phyloP scores from a whole-genome alignment of 495 filamentous ascomycete genomes.

The Neurospora tetrasperma region DNA sequence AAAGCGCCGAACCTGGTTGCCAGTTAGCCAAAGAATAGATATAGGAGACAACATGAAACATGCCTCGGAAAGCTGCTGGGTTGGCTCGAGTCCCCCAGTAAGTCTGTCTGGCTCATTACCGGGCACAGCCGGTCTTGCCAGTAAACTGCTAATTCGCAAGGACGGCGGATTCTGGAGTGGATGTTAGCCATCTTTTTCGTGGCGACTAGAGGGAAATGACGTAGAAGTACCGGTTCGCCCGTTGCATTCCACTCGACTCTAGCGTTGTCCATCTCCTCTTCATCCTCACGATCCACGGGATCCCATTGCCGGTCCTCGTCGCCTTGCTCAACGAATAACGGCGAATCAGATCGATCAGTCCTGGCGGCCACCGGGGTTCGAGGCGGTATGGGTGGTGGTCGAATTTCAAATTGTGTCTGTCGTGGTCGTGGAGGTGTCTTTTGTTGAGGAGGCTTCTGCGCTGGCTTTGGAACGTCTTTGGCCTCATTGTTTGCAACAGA shows the following conservation, averaged over 20 bases:
- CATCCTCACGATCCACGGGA: constrained; percentile 58
- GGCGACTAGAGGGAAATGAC: neutral
- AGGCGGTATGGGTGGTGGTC: constrained; percentile 26
- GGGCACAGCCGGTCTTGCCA: constrained; percentile 23
- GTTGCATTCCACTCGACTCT: constrained; percentile 73
- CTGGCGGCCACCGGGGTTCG: constrained; percentile 50
- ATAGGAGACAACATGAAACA: neutral
- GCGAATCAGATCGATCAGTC: constrained; percentile 57
- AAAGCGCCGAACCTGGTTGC: constrained; percentile 35
- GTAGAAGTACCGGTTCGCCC: constrained; percentile 35
- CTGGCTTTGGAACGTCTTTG: neutral
- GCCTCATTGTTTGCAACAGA: constrained; percentile 16
- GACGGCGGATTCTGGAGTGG: constrained; percentile 23
- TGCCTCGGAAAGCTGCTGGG: constrained; percentile 55
- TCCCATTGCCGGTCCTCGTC: constrained; percentile 77
- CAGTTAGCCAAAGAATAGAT: constrained; percentile 9
- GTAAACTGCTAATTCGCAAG: constrained; percentile 27
- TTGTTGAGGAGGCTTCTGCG: constrained; percentile 7
- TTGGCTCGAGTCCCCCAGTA: constrained; percentile 46
- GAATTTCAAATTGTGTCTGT: constrained; percentile 24
- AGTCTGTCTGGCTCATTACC: constrained; percentile 13
- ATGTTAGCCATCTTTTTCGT: constrained; percentile 15
- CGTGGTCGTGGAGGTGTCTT: constrained; percentile 12
- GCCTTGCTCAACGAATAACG: constrained; percentile 57
- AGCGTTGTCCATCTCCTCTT: constrained; percentile 51